A percentile compares a stretch with the other conserved stretches of the same genome.
phyloP scores from a whole-genome alignment of 352 stramenopile genomes.

The Pythium periplocum region DNA sequence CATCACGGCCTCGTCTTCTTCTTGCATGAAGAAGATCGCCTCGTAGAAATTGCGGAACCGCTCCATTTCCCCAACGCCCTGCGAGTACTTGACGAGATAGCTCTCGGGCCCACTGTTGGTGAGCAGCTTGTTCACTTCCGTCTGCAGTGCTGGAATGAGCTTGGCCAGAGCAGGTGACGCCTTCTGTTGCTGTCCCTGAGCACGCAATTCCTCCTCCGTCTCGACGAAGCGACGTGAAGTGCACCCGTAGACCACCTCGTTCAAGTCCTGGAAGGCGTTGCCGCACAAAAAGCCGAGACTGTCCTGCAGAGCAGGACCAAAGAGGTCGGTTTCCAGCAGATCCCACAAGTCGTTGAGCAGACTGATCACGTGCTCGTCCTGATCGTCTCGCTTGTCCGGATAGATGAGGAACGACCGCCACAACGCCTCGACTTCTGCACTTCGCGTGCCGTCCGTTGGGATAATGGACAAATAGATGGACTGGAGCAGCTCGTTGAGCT shows the following conservation, averaged over 20 bases:
- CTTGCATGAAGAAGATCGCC: slow-evolving; percentile 74
- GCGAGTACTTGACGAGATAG: slow-evolving; percentile 72
- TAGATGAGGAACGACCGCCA: slow-evolving; percentile 78
- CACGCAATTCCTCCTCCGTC: slow-evolving; percentile 20
- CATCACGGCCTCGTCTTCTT: slow-evolving; percentile 20
- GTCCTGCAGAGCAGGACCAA: slow-evolving; percentile 64
- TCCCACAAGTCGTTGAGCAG: slow-evolving; percentile 82
- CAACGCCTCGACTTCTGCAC: slow-evolving; percentile 25
- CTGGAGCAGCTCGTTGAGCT: slow-evolving; percentile 74
- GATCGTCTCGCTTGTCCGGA: slow-evolving; percentile 53
- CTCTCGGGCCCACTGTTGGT: slow-evolving; percentile 38
- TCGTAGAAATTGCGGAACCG: slow-evolving; percentile 84
- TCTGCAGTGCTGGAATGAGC: slow-evolving; percentile 70
- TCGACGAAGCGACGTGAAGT: slow-evolving; percentile 18
- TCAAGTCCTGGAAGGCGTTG: slow-evolving; percentile 79
- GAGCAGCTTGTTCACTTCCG: slow-evolving; percentile 67
- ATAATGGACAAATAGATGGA: slow-evolving; percentile 54
- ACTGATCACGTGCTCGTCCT: slow-evolving; percentile 73
- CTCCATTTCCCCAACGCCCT: slow-evolving; percentile 69
- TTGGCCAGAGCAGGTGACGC: slow-evolving; percentile 65
- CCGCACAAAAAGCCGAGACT: slow-evolving; percentile 68
- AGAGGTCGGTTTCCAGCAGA: slow-evolving; percentile 73
- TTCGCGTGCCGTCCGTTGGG: slow-evolving; percentile 23
- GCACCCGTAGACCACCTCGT: slow-evolving; percentile 63
- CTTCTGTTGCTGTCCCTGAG: slow-evolving; percentile 26